Conservation (phyloP, 805 yeast genomes). For the Starmerella apis region DNA sequence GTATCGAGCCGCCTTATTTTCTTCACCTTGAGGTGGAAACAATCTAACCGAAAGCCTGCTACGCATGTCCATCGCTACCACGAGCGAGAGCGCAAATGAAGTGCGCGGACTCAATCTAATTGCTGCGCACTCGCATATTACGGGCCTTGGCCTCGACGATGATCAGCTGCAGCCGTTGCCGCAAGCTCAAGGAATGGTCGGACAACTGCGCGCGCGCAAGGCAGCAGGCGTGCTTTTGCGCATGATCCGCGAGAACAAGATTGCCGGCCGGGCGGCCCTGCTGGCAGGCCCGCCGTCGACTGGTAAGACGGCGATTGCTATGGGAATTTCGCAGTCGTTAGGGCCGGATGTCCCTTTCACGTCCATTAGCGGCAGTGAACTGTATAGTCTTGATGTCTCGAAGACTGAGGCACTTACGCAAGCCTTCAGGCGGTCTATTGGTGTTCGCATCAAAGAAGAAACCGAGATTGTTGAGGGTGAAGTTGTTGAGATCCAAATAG, state of each 20-base stretch:
- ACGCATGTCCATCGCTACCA: constrained; percentile 33
- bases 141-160: constrained; percentile 85
- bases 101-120: constrained; percentile 61
- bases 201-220: constrained; percentile 85
- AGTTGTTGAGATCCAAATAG: constrained; percentile 92
- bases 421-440: constrained; percentile 91
- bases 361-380: constrained; percentile 87
- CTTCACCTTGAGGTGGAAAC: no score
- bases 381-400: constrained; percentile 80
- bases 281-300: constrained; percentile 98
- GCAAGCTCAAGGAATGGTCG: constrained; percentile 90
- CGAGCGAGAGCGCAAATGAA: constrained; percentile 37
- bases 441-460: constrained; percentile 89
- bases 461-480: constrained; percentile 98
- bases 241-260: constrained; percentile 86
- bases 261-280: constrained; percentile 92
- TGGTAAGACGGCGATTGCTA: constrained; percentile 96
- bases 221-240: constrained; percentile 92
- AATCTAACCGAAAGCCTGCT: no score
- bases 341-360: constrained; percentile 86
- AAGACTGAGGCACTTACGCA: constrained; percentile 95
- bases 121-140: constrained; percentile 97
- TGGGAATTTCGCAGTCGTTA: constrained; percentile 51
- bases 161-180: constrained; percentile 76
- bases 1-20: background rate